These are phyloP conservation scores for Dentiscutata heterogama DNA, from an alignment of 371 early-diverging fungal species.

Conservation along the genomic window DNA sequence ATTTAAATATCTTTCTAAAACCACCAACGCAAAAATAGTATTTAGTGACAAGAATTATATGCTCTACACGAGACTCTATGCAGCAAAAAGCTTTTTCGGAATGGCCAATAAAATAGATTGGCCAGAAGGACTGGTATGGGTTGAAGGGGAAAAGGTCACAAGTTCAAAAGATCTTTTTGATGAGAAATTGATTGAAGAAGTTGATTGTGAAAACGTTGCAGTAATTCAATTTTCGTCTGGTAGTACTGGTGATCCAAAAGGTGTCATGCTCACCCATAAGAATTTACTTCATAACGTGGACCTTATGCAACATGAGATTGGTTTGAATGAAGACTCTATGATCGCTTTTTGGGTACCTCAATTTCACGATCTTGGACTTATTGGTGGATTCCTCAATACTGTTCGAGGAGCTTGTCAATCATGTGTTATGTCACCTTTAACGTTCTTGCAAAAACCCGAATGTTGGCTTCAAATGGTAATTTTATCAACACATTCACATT, in stretches of 20 bases:
- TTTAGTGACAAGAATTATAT: slow-evolving; percentile 29
- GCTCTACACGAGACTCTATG: slow-evolving; percentile 16
- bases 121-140: slow-evolving; percentile 38
- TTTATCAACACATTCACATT: too few relatives aligned
- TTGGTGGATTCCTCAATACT: slow-evolving; percentile 40
- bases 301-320: slow-evolving; percentile 35
- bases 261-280: slow-evolving; percentile 54
- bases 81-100: slow-evolving; percentile 14
- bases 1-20: slow-evolving; percentile 14
- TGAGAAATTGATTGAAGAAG: slow-evolving; percentile 28
- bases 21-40: slow-evolving; percentile 15
- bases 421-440: slow-evolving; percentile 37
- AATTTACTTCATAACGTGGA: slow-evolving; percentile 39
- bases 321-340: background rate
- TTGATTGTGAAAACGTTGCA: slow-evolving; percentile 30
- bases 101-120: slow-evolving; percentile 26
- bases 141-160: slow-evolving; percentile 6
- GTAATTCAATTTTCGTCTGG: slow-evolving; percentile 54
- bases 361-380: slow-evolving; percentile 37
- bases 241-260: slow-evolving; percentile 64
- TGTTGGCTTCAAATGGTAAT: slow-evolving; percentile 38
- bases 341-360: slow-evolving; percentile 43
- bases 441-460: slow-evolving; percentile 38
- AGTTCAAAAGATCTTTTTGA: background rate
- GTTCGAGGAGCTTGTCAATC: slow-evolving; percentile 32